Evolutionary conservation across 2,329 filamentous ascomycete genomes (phyloP).

Genomic region (Orbilia oligospora): DNA sequence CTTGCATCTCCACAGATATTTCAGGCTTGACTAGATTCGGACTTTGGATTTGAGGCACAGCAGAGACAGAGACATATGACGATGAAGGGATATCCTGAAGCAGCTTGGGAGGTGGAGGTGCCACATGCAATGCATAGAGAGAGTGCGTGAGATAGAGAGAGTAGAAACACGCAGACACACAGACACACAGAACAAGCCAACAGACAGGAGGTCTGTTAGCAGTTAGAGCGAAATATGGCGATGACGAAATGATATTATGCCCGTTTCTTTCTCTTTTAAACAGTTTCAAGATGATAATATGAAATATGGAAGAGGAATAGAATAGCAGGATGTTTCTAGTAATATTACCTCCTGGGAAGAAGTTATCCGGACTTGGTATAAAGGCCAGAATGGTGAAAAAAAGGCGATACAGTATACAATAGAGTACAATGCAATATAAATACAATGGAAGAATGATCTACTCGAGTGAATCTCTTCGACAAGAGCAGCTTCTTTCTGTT

Average conservation of each 20-base stretch:
- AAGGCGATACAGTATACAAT: background rate
- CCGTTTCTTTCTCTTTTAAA: background rate
- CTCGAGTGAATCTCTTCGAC: constrained; percentile 25
- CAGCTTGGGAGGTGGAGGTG: background rate
- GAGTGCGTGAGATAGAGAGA: too few species aligned
- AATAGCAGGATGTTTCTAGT: background rate
- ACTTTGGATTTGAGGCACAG: constrained; percentile 15
- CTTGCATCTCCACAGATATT: background rate
- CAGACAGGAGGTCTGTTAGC: constrained; percentile 37
- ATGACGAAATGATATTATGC: constrained; percentile 17
- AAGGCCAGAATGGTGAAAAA: background rate
- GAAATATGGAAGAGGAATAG: background rate
- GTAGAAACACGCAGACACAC: too few species aligned
- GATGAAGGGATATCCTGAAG: constrained; percentile 18
- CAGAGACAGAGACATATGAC: constrained; percentile 29
- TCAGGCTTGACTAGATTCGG: constrained; percentile 5
- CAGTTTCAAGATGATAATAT: background rate
- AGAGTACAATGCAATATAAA: background rate
- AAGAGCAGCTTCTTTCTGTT: constrained; percentile 32
- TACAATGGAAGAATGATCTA: background rate
- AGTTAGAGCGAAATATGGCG: constrained; percentile 17
- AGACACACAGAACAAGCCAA: constrained; percentile 17
- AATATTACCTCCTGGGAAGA: constrained; percentile 50
- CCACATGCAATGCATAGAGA: too few species aligned
- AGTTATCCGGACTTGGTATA: constrained; percentile 19